Base-by-base conservation (phyloP, 2,329 filamentous ascomycete species). In the Botryotinia calthae region DNA sequence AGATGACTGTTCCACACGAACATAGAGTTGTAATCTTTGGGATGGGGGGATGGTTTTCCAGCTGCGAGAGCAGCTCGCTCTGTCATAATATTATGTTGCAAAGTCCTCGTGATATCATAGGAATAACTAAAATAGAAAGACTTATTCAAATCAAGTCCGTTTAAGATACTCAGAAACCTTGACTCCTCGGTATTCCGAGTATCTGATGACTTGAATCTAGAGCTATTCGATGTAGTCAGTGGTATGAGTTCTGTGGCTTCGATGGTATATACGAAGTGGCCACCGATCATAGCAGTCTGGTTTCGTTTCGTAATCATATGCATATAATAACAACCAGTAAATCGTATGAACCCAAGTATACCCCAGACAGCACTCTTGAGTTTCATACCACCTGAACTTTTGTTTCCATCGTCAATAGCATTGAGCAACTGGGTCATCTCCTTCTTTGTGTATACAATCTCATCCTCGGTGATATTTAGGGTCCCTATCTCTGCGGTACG, bases 81-180 rank as follows among this genome's bases (percentile, higher is more conserved):
- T 46, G 90, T 87, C 31, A 90, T 91, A 74, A 99, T 94, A 79
- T 99, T 99, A 79, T 95, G 90, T 81, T 99, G 96, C 64, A 99
- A 84, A 1, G 94, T 97, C 71, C 91, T 89, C 0, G 96, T 99
- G 77, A 98, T 92, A 80, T 99, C 94, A 83, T 99, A 99, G 0
- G 95, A 97, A 81, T 98, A 98, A 84, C 95, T 98, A 84, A 98
- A 99, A 82, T 99, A 99, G 82, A 99, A 99, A 0, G 93, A 97
- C 72, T 92, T 88, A 0, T 92, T 94, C 74, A 99, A 84, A 81
- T 99, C 96, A 46, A 99, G 86, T 77, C 97, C 97, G 81, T 93
- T 94, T 62, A 99, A 86, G 70, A 98, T 98, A 40, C 89, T 88
- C 48, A 98, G 86, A 79, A 97, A 98, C 42, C 95, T 90, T 56